Evolutionary conservation across 306 rosid genomes (phyloP).

Genomic region (Malus sylvestris): DNA sequence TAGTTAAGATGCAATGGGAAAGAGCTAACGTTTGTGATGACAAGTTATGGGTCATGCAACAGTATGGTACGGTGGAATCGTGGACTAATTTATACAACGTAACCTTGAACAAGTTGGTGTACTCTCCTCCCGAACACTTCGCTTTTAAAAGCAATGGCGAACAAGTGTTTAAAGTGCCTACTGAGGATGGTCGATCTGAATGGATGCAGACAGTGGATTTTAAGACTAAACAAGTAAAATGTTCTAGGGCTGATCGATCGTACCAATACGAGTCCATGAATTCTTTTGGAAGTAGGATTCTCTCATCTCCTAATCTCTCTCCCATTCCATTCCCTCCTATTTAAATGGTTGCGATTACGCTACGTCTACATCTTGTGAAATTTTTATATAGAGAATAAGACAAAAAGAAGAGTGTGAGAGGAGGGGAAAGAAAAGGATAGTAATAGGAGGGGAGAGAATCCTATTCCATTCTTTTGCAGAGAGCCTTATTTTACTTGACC

Average conservation of each 20-base stretch:
- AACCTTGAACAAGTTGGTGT: too few relatives aligned
- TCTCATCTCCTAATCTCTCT: too few relatives aligned
- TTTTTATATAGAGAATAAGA: too few relatives aligned
- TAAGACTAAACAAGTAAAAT: too few relatives aligned
- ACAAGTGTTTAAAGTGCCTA: background rate
- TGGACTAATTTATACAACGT: background rate
- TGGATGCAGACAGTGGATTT: too few relatives aligned
- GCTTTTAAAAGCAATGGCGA: background rate
- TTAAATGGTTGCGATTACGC: too few relatives aligned
- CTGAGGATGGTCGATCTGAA: background rate
- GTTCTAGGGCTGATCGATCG: background rate
- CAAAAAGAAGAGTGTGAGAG: too few relatives aligned
- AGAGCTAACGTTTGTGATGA: too few relatives aligned
- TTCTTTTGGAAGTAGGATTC: background rate
- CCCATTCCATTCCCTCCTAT: too few relatives aligned
- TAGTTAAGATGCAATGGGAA: background rate
- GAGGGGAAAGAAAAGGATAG: rapidly evolving
- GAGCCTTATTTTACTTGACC: background rate
- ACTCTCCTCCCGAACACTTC: background rate
- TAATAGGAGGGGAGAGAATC: too few relatives aligned
- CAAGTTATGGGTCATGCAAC: background rate
- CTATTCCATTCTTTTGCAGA: background rate
- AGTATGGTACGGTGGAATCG: background rate
- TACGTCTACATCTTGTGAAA: too few relatives aligned
- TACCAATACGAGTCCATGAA: background rate